Percentiles rank a stretch among this genome's conserved stretches.
Conservation (phyloP, 106 monocot species). For the Cymbidium sinense region DNA sequence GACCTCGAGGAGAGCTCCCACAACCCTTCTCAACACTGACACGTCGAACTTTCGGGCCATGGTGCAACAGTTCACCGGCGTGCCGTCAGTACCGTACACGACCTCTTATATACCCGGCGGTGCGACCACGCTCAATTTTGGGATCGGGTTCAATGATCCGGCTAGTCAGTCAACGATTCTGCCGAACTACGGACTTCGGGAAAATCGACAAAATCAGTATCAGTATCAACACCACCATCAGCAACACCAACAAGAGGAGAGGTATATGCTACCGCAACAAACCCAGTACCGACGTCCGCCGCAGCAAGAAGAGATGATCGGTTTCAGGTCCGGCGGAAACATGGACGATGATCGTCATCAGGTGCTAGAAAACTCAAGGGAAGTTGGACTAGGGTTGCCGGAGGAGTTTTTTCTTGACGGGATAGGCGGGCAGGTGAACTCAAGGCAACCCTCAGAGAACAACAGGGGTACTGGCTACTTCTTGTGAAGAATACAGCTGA, state of each 20-base stretch:
- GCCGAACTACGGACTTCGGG: neutral
- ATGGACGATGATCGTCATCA: neutral
- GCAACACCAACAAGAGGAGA: neutral
- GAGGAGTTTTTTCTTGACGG: conserved; percentile 7
- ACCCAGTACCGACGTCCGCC: neutral
- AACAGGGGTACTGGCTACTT: neutral
- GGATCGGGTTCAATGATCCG: neutral
- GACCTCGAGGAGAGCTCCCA: conserved; percentile 46
- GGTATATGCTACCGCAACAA: neutral
- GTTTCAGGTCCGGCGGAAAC: neutral
- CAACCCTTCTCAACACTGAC: conserved; percentile 60
- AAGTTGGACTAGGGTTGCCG: conserved; percentile 6
- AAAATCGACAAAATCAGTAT: neutral
- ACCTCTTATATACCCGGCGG: neutral
- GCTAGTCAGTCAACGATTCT: neutral
- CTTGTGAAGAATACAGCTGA: neutral
- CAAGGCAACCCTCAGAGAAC: neutral
- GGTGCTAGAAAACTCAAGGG: neutral
- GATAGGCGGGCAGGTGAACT: neutral
- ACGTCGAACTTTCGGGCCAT: conserved; percentile 56
- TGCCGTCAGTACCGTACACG: conserved; percentile 22
- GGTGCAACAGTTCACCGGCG: conserved; percentile 66
- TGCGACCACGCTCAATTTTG: neutral
- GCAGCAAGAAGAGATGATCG: conserved; percentile 14
- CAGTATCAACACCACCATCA: neutral